Evolutionary conservation across 164 flowering plant species (phyloP).

Genomic region (Echeveria elegans): DNA sequence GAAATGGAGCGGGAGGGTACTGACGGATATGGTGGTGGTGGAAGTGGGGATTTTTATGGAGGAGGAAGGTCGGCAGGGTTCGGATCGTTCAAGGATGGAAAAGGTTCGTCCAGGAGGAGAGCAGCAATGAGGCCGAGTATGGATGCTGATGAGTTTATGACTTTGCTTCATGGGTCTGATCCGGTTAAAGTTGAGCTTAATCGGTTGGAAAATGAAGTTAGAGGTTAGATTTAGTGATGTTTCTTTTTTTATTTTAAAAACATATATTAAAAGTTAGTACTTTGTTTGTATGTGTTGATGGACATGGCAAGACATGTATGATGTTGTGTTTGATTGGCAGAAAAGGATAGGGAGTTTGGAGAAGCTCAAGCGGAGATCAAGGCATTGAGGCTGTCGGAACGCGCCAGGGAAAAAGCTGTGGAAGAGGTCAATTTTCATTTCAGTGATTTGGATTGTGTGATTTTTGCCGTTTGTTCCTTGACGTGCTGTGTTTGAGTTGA

Average conservation of each 20-base stretch:
- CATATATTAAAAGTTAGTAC: not conserved
- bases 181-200: conserved; percentile 85
- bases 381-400: conserved; percentile 48
- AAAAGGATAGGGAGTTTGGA: conserved; percentile 14
- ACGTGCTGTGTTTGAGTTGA: too few relatives aligned
- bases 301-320: too few relatives aligned
- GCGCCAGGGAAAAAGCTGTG: conserved; percentile 56
- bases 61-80: conserved; percentile 21
- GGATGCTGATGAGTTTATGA: conserved; percentile 76
- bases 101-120: conserved; percentile 28
- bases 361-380: conserved; percentile 57
- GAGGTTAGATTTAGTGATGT: conserved; percentile 54
- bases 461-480: too few relatives aligned
- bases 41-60: not conserved
- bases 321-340: too few relatives aligned
- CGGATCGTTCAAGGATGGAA: conserved; percentile 55
- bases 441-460: too few relatives aligned
- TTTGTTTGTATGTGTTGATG: not conserved
- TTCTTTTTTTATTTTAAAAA: conserved; percentile 13
- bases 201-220: conserved; percentile 81
- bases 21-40: not conserved
- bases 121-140: conserved; percentile 45
- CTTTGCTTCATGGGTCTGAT: conserved; percentile 82
- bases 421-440: not conserved
- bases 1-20: conserved; percentile 35